Conservation (phyloP, 2,329 filamentous ascomycete genomes). For the Zasmidium angulare region DNA sequence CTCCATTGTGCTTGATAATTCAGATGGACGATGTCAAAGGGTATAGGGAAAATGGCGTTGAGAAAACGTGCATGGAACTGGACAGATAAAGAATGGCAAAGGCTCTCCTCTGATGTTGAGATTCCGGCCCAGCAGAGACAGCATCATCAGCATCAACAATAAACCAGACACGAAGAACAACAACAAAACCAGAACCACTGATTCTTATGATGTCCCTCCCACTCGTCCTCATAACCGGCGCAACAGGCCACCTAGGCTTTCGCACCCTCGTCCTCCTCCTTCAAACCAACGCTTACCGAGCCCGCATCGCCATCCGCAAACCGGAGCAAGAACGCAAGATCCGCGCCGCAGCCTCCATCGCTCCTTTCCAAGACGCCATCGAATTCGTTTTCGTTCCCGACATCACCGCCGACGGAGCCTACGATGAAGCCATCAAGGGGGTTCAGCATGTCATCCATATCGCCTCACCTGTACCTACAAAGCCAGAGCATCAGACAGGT, state of each 20-base stretch:
- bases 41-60: too few species aligned
- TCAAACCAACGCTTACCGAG: constrained; percentile 16
- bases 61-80: too few species aligned
- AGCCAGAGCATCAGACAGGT: background rate
- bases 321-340: constrained; percentile 13
- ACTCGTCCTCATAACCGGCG: constrained; percentile 14
- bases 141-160: too few species aligned
- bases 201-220: background rate
- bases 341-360: background rate
- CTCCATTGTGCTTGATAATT: too few species aligned
- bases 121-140: too few species aligned
- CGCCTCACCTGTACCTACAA: constrained; percentile 25
- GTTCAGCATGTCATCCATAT: constrained; percentile 33
- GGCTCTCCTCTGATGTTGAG: too few species aligned
- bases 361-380: constrained; percentile 22
- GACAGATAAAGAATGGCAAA: too few species aligned
- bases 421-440: constrained; percentile 35
- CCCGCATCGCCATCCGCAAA: constrained; percentile 20
- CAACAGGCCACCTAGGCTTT: constrained; percentile 33
- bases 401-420: constrained; percentile 32
- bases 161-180: too few species aligned
- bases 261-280: constrained; percentile 25
- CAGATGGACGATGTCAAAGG: too few species aligned
- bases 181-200: background rate
- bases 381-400: constrained; percentile 38